Evolutionary conservation across 179 eudicot species (phyloP).

Genomic region (Pouteria campechiana): DNA sequence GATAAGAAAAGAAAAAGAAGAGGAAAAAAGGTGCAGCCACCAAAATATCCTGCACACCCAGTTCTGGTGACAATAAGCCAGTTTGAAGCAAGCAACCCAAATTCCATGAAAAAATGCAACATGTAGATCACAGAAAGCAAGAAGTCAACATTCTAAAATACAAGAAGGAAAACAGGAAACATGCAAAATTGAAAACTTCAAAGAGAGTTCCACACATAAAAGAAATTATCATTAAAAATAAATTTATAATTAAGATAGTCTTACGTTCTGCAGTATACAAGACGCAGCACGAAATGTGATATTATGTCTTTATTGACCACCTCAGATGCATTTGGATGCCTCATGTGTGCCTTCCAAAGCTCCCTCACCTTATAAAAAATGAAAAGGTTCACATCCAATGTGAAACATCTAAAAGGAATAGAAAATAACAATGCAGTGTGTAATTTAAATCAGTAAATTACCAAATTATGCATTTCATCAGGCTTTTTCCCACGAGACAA

Average conservation of each 20-base stretch:
- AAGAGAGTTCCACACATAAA: no score
- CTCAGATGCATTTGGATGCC: conserved; percentile 54
- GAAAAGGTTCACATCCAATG: background rate
- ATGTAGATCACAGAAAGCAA: background rate
- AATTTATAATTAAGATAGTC: conserved; percentile 1
- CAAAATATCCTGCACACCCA: no score
- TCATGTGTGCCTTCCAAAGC: conserved; percentile 60
- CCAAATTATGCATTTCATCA: conserved; percentile 69
- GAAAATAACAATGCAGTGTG: background rate
- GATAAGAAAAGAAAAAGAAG: background rate
- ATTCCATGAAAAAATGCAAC: no score
- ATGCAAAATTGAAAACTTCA: no score
- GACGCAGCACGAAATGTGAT: conserved; percentile 88
- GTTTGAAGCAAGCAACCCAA: no score
- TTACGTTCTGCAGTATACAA: conserved; percentile 86
- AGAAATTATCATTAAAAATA: background rate
- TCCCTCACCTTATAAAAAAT: conserved; percentile 29
- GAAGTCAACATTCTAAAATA: no score
- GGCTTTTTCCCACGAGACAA: conserved; percentile 70
- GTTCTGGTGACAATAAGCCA: no score
- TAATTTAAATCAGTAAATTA: conserved; percentile 1
- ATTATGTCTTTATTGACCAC: conserved; percentile 61
- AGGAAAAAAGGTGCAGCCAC: background rate
- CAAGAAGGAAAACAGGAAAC: no score
- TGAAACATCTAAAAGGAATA: background rate